Conservation (phyloP, 148 eudicot genomes). For the Beta vulgaris region DNA sequence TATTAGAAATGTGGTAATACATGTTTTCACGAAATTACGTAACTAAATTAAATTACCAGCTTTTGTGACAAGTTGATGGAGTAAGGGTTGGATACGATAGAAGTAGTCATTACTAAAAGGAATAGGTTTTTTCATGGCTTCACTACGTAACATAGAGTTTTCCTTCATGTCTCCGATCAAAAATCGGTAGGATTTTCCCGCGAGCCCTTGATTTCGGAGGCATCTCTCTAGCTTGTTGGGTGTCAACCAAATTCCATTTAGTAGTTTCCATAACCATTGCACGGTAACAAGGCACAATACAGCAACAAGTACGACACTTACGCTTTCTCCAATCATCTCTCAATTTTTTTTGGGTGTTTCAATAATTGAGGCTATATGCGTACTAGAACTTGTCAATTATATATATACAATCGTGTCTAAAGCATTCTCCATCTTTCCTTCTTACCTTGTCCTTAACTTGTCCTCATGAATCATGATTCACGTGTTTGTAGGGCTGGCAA, state of each 20-base stretch:
- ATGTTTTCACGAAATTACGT: no score
- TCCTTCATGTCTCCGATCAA: conserved; percentile 24
- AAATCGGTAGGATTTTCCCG: conserved; percentile 23
- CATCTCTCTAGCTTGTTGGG: conserved; percentile 15
- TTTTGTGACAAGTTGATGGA: conserved; percentile 9
- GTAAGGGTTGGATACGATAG: conserved; percentile 25
- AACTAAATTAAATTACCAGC: conserved; percentile 7
- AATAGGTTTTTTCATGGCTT: conserved; percentile 10
- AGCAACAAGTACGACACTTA: background rate
- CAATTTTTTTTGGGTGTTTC: no score
- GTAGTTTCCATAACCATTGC: conserved; percentile 15
- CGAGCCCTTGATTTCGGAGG: conserved; percentile 23
- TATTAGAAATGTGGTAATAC: no score
- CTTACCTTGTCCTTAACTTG: no score
- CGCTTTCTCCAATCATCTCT: no score
- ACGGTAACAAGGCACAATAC: background rate
- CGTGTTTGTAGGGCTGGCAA: no score
- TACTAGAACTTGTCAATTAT: no score
- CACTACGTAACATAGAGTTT: background rate
- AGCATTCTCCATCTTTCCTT: no score
- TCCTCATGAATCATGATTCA: no score
- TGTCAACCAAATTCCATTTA: conserved; percentile 7
- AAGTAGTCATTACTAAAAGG: conserved; percentile 16
- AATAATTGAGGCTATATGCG: no score
- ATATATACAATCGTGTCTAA: no score